phyloP scores from a whole-genome alignment of 495 filamentous ascomycete species.

The Astrocystis sublimbata region DNA sequence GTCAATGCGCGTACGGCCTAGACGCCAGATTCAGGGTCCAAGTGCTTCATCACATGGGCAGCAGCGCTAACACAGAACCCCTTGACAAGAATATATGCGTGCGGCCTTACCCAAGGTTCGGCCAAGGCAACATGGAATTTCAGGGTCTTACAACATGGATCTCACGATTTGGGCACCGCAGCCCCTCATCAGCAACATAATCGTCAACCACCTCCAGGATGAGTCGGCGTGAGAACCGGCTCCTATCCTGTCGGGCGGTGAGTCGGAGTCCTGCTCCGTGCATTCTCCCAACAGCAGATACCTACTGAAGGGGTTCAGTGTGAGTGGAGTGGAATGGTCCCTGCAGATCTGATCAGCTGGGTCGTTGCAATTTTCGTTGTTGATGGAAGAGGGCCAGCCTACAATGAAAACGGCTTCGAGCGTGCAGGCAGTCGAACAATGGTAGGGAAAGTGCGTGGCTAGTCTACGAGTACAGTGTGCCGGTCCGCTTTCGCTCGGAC shows the following conservation, averaged over 20 bases:
- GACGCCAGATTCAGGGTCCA: constrained; percentile 5
- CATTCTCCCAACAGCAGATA: background rate
- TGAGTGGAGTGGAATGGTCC: constrained; percentile 9
- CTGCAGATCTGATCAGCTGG: constrained; percentile 13
- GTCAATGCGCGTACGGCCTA: background rate
- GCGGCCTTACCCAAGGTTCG: background rate
- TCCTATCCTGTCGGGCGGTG: constrained; percentile 1
- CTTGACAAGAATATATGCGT: background rate
- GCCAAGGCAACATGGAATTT: background rate
- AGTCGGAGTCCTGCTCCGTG: constrained; percentile 8
- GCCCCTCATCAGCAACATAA: too few relatives aligned
- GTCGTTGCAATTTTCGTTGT: background rate
- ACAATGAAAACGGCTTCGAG: background rate
- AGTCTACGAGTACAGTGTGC: too few relatives aligned
- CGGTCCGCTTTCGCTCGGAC: background rate
- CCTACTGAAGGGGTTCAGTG: background rate
- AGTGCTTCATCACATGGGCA: constrained; percentile 2
- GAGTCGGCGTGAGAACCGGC: background rate
- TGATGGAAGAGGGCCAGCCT: background rate
- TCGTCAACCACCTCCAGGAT: background rate
- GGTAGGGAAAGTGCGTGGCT: background rate
- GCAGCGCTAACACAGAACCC: background rate
- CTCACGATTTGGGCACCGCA: constrained; percentile 5
- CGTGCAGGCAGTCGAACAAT: background rate
- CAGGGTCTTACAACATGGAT: background rate